Evolutionary conservation across 73 alveolate species (phyloP).

Genomic region (Paramecium caudatum): DNA sequence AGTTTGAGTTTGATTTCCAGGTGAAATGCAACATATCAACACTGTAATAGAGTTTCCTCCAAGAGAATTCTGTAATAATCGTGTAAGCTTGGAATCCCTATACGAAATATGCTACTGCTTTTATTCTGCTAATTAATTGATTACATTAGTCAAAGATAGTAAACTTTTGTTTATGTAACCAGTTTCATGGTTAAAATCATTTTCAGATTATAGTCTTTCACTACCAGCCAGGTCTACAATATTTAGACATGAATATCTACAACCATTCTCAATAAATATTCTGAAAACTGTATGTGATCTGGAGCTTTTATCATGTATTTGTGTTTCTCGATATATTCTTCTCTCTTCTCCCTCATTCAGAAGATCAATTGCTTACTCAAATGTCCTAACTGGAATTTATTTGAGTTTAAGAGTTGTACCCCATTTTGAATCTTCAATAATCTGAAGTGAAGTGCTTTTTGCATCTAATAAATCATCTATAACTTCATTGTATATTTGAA

Average conservation of each 20-base stretch:
- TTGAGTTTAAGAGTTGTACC: constrained; percentile 89
- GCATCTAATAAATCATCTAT: constrained; percentile 87
- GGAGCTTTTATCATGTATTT: constrained; percentile 94
- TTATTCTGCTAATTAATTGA: constrained; percentile 87
- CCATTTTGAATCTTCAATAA: constrained; percentile 81
- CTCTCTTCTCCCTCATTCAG: constrained; percentile 94
- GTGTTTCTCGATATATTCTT: constrained; percentile 92
- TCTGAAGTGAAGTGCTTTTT: constrained; percentile 72
- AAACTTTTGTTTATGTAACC: constrained; percentile 92
- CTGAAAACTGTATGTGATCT: constrained; percentile 95
- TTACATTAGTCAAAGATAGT: constrained; percentile 92
- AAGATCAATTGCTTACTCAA: constrained; percentile 87
- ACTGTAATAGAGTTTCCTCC: constrained; percentile 97
- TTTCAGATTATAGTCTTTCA: constrained; percentile 87
- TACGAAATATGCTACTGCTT: constrained; percentile 88
- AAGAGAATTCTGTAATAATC: constrained; percentile 91
- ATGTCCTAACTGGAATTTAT: constrained; percentile 81
- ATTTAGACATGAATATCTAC: constrained; percentile 79
- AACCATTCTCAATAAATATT: constrained; percentile 77
- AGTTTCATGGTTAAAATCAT: constrained; percentile 92
- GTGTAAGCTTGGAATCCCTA: constrained; percentile 92
- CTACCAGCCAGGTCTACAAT: constrained; percentile 97
- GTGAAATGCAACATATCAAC: constrained; percentile 93
- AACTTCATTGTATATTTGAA: constrained; percentile 87
- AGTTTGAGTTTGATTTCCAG: constrained; percentile 93